Percentiles rank a stretch among this genome's conserved stretches.
Evolutionary conservation across 1,139 yeast species (phyloP).

Genomic region (Nadsonia starkeyi-henricii): DNA sequence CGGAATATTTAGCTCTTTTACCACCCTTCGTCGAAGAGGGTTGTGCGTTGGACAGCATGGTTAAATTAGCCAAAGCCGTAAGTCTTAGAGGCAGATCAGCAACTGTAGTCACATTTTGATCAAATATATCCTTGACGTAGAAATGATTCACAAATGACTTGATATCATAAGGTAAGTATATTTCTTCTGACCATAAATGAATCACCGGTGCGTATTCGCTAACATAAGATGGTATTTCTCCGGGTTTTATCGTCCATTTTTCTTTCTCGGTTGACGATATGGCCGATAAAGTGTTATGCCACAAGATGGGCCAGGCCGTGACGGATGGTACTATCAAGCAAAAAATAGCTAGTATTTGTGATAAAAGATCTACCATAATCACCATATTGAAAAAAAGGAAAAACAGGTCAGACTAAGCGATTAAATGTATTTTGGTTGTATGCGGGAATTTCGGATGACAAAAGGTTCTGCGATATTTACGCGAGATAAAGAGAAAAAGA

Average conservation of each 20-base stretch:
- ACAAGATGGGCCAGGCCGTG: no score
- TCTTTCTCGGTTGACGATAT: neutral
- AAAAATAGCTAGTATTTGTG: no score
- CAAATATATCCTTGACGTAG: constrained; percentile 17
- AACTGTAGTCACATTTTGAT: constrained; percentile 14
- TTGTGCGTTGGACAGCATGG: neutral
- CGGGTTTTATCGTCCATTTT: constrained; percentile 1
- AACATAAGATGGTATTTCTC: constrained; percentile 54
- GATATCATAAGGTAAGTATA: constrained; percentile 73
- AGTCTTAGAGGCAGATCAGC: constrained; percentile 6
- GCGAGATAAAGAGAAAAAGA: no score
- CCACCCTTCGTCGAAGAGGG: constrained; percentile 13
- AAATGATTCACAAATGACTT: constrained; percentile 55
- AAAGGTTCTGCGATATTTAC: no score
- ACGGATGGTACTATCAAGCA: no score
- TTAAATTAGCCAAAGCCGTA: constrained; percentile 3
- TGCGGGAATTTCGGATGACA: no score
- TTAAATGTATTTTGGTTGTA: no score
- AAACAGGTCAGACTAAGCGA: no score
- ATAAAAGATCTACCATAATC: no score
- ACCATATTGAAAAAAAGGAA: no score
- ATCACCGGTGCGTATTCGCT: constrained; percentile 65
- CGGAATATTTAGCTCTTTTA: constrained; percentile 9
- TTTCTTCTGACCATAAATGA: constrained; percentile 78
- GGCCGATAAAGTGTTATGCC: no score